Conservation (phyloP, 1,139 yeast species). For the Suhomyces wounanorum region DNA sequence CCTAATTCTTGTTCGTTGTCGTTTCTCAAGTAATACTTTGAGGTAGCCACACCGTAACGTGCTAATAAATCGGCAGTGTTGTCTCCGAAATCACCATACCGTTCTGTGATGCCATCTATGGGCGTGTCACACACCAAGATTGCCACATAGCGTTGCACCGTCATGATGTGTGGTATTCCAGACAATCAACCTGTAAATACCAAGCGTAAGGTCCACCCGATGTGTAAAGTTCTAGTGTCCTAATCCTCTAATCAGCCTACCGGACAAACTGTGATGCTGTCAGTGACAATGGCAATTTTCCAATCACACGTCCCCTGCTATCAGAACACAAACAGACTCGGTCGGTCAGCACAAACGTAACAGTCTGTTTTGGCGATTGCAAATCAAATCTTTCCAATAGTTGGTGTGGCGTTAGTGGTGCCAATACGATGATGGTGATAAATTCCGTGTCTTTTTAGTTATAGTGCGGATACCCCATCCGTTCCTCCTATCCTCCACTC, state of each 20-base stretch:
- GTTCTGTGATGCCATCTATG: conserved; percentile 27
- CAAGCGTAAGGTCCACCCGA: too few relatives aligned
- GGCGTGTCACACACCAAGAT: conserved; percentile 51
- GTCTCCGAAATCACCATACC: conserved; percentile 57
- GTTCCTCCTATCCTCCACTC: not conserved
- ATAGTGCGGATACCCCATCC: not conserved
- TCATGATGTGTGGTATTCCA: not conserved
- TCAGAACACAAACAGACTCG: too few relatives aligned
- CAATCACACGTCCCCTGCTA: too few relatives aligned
- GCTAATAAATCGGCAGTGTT: conserved; percentile 28
- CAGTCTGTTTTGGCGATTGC: too few relatives aligned
- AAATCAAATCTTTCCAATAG: too few relatives aligned
- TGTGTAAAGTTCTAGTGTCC: too few relatives aligned
- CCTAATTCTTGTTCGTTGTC: conserved; percentile 12
- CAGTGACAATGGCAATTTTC: too few relatives aligned
- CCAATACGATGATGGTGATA: not conserved
- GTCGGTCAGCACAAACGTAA: too few relatives aligned
- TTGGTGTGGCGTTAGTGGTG: not conserved
- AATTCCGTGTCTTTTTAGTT: not conserved
- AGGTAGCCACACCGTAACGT: conserved; percentile 17
- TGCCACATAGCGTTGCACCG: conserved; percentile 36
- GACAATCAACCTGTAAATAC: not conserved
- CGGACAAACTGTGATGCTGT: too few relatives aligned
- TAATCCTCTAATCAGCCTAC: too few relatives aligned
- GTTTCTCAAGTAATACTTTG: conserved; percentile 44